Conservation (phyloP, 2,329 filamentous ascomycete species). For the Aspergillus pseudonomiae region DNA sequence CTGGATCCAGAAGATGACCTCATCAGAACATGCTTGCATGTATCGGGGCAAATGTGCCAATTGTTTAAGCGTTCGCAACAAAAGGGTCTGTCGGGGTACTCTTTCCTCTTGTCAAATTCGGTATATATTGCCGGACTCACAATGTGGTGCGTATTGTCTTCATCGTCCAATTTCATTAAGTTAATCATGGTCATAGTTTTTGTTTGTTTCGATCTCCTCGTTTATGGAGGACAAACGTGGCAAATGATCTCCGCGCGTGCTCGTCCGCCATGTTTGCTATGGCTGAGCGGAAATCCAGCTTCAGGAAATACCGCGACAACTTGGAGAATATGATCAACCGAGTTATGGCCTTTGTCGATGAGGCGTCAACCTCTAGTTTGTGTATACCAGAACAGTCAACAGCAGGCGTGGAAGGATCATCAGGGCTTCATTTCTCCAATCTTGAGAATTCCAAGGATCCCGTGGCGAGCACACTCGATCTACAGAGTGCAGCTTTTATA, state of each 20-base stretch:
- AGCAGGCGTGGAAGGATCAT: background rate
- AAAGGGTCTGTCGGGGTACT: slow-evolving; percentile 89
- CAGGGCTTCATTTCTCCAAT: background rate
- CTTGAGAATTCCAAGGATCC: background rate
- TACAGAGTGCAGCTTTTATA: background rate
- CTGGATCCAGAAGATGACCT: slow-evolving; percentile 16
- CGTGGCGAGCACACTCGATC: background rate
- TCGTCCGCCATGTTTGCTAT: background rate
- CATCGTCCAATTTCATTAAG: background rate
- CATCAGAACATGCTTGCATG: slow-evolving; percentile 16
- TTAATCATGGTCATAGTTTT: background rate
- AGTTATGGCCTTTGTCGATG: background rate
- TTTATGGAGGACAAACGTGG: background rate
- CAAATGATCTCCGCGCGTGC: background rate
- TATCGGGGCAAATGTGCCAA: slow-evolving; percentile 26
- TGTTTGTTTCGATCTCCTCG: background rate
- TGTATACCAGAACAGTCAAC: background rate
- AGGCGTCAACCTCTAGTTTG: background rate
- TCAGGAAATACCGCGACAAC: background rate
- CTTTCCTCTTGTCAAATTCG: slow-evolving; percentile 69
- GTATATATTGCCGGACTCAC: slow-evolving; percentile 83
- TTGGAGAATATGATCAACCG: background rate
- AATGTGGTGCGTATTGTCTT: slow-evolving; percentile 62
- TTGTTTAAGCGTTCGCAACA: slow-evolving; percentile 74
- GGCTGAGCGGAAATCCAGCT: background rate